Evolutionary conservation across 2,329 filamentous ascomycete genomes (phyloP).

Genomic region (Aspergillus melleus): DNA sequence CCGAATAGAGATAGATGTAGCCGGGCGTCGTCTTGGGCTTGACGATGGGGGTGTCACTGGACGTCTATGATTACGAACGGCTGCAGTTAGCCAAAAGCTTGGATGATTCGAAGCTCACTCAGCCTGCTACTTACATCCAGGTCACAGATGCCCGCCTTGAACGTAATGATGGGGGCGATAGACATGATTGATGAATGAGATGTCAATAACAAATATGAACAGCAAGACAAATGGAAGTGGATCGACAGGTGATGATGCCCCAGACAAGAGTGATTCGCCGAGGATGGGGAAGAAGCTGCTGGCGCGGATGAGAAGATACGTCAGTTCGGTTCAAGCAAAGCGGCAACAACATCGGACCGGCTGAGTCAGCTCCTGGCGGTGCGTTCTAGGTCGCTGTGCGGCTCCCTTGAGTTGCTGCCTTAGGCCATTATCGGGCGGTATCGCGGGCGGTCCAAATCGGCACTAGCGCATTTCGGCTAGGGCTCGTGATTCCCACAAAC

Average conservation of each 20-base stretch:
- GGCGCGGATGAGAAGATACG: slow-evolving; percentile 6
- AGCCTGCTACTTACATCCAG: slow-evolving; percentile 64
- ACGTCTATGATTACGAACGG: slow-evolving; percentile 39
- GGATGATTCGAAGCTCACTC: background rate
- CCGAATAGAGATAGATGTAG: slow-evolving; percentile 88
- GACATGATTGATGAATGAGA: slow-evolving; percentile 62
- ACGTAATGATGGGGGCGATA: slow-evolving; percentile 82
- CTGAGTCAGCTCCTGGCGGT: background rate
- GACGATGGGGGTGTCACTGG: slow-evolving; percentile 66
- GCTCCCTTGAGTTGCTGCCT: slow-evolving; percentile 1
- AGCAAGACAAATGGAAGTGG: background rate
- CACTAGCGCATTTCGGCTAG: slow-evolving; percentile 44
- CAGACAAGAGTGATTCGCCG: background rate
- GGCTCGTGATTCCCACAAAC: slow-evolving; percentile 48
- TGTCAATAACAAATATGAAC: slow-evolving; percentile 9
- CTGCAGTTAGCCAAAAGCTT: background rate
- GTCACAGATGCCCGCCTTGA: slow-evolving; percentile 91
- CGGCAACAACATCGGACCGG: background rate
- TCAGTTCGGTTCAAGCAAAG: slow-evolving; percentile 5
- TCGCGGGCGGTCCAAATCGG: slow-evolving; percentile 26
- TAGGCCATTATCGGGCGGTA: slow-evolving; percentile 15
- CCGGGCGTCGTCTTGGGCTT: slow-evolving; percentile 71
- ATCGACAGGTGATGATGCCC: background rate
- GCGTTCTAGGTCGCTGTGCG: slow-evolving; percentile 8
- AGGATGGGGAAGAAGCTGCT: background rate